These are phyloP conservation scores for Suillus fuscotomentosus DNA, from an alignment of 768 basidiomycete species.

Conservation along the genomic window DNA sequence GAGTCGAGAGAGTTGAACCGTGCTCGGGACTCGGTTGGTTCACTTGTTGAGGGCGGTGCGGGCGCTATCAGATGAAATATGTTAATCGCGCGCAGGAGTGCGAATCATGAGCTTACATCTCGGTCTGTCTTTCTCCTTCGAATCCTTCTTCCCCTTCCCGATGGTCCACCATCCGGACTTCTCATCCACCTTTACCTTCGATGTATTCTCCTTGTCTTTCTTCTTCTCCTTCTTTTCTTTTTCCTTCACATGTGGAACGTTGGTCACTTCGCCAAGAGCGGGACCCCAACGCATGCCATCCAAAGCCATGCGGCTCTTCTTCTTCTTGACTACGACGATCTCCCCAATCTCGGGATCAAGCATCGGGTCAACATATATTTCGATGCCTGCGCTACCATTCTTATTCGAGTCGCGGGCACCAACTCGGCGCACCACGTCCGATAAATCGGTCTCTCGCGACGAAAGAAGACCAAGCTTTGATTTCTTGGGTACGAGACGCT, in stretches of 20 bases:
- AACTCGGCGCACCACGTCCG: slow-evolving; percentile 57
- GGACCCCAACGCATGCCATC: slow-evolving; percentile 55
- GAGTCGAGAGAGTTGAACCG: slow-evolving; percentile 68
- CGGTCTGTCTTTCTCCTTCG: slow-evolving; percentile 56
- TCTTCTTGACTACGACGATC: slow-evolving; percentile 74
- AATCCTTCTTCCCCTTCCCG: slow-evolving; percentile 70
- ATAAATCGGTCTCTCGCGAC: slow-evolving; percentile 45
- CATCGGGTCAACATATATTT: slow-evolving; percentile 68
- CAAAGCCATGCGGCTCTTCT: slow-evolving; percentile 61
- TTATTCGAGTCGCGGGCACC: slow-evolving; percentile 24
- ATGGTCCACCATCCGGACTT: slow-evolving; percentile 83
- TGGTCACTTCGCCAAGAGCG: slow-evolving; percentile 59
- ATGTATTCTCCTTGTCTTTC: slow-evolving; percentile 30
- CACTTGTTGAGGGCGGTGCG: slow-evolving; percentile 33
- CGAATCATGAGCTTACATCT: slow-evolving; percentile 22
- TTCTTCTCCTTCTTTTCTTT: slow-evolving; percentile 36
- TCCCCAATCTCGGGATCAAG: slow-evolving; percentile 67
- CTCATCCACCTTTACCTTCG: slow-evolving; percentile 44
- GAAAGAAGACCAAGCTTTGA: slow-evolving; percentile 57
- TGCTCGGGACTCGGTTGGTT: slow-evolving; percentile 34
- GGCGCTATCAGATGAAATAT: slow-evolving; percentile 36
- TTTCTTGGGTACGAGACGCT: slow-evolving; percentile 70
- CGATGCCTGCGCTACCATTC: slow-evolving; percentile 51
- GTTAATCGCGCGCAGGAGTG: slow-evolving; percentile 8
- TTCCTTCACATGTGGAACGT: slow-evolving; percentile 36